A percentile compares a stretch with the other conserved stretches of the same genome.
Conservation (phyloP, 768 basidiomycete genomes). For the Hericium coralloides region DNA sequence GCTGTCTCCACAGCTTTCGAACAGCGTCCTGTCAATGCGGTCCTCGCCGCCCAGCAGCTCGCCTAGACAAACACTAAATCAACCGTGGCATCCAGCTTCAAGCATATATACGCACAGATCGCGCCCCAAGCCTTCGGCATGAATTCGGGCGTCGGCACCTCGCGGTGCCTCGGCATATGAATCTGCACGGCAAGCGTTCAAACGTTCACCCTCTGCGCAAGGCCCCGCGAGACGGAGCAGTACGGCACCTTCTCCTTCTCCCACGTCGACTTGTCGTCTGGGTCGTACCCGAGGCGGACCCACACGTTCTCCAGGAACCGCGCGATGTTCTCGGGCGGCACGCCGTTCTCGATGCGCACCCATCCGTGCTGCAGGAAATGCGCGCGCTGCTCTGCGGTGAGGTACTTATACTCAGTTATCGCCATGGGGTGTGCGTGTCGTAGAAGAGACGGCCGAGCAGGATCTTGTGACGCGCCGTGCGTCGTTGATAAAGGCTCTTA, state of each 20-base stretch:
- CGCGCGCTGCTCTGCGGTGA: constrained; percentile 21
- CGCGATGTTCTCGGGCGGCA: constrained; percentile 20
- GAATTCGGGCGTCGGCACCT: constrained; percentile 18
- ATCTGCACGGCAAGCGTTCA: constrained; percentile 8
- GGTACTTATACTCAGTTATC: not conserved
- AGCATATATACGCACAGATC: constrained; percentile 8
- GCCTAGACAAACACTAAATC: constrained; percentile 16
- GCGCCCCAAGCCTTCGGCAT: constrained; percentile 21
- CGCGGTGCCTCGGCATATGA: constrained; percentile 25
- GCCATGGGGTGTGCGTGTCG: not conserved
- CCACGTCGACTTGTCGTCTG: constrained; percentile 29
- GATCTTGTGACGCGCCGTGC: too few relatives aligned
- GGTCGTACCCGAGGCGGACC: constrained; percentile 24
- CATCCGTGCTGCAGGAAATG: constrained; percentile 28
- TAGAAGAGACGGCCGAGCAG: too few relatives aligned
- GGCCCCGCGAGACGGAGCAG: too few relatives aligned
- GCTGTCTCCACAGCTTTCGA: constrained; percentile 22
- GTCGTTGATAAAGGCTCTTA: too few relatives aligned
- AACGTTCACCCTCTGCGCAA: too few relatives aligned
- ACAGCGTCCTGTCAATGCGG: constrained; percentile 21
- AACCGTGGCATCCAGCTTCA: not conserved
- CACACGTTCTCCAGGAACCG: constrained; percentile 26
- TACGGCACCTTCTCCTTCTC: constrained; percentile 16
- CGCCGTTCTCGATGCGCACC: constrained; percentile 23
- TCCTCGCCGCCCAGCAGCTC: constrained; percentile 29